Base-by-base conservation (phyloP, 352 stramenopile genomes). In the Blastocystis sp. region DNA sequence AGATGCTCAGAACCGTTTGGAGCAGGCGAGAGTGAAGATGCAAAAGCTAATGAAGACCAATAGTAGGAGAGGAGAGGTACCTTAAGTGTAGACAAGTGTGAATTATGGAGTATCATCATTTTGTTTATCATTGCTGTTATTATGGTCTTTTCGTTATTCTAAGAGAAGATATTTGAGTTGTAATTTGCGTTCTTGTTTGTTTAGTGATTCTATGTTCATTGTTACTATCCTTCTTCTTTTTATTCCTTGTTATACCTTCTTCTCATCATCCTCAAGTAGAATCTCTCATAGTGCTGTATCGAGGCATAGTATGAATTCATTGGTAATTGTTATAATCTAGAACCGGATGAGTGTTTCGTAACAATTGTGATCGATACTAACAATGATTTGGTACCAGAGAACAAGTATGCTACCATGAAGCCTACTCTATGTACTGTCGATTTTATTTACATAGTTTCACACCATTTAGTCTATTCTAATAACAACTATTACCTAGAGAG, bases 21-120 rank as follows among this genome's bases (percentile, higher is more conserved):
- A 58, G 15, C 78, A 89, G 27, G 78, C 78, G 30, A 27, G 78
- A 33, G 42, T 40, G 22, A 76, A 89, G 66, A 89, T 89, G 60
- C 60, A 79, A 53, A 64, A 59, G 51, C 22, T 89, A 51, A 60
- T 89, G 66, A 89, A 89, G 48, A 89, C 78, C n/a, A 89, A 89
- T 44, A 89, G 44, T 76, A 76, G 44, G 37, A 58, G 3, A 27
- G 64, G 19, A 33, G 13, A 33, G 6, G 5, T 3, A 13, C 3
- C 3, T n/a, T 33, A 5, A 62, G 19, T 33, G 56, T 62, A 62
- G 56, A 84, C 30, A 84, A 84, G 73, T 84, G 73, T 57, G 48
- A 84, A 42, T 66, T 84, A 15, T 84, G 53, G 48, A 68, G 53
- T 33, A 84, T 84, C 13, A 84, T 84, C 30, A 84, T 84, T 40